phyloP scores from a whole-genome alignment of 768 basidiomycete species.

The Tylopilus sp. region DNA sequence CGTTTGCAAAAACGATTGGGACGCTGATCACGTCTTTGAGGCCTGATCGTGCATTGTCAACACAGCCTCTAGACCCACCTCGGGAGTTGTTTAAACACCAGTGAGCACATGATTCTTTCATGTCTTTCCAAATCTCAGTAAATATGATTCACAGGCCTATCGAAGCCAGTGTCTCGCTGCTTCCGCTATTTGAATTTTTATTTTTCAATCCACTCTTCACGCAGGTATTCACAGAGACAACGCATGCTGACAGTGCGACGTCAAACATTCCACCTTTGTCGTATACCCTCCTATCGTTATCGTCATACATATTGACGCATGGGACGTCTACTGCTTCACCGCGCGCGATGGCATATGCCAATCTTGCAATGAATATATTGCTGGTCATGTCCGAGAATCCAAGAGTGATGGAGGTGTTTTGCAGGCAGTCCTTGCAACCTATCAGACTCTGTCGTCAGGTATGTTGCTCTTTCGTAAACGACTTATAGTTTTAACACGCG shows the following conservation, averaged over 20 bases:
- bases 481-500: not conserved
- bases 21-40: conserved; percentile 50
- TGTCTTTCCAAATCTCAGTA: not conserved
- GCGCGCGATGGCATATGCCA: conserved; percentile 60
- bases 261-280: conserved; percentile 35
- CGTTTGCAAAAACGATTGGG: conserved; percentile 47
- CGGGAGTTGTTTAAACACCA: conserved; percentile 56
- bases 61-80: conserved; percentile 44
- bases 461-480: conserved; percentile 6
- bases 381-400: conserved; percentile 49
- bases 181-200: conserved; percentile 62
- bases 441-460: conserved; percentile 67
- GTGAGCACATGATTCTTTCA: conserved; percentile 31
- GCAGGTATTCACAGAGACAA: conserved; percentile 41
- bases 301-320: conserved; percentile 66
- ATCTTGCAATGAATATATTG: conserved; percentile 51
- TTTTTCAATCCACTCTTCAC: conserved; percentile 48
- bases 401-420: conserved; percentile 44
- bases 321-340: conserved; percentile 58
- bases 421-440: conserved; percentile 35
- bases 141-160: conserved; percentile 47
- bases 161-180: conserved; percentile 53
- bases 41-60: conserved; percentile 50
- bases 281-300: conserved; percentile 50
- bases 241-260: conserved; percentile 28